Percentiles rank a stretch among this genome's conserved stretches.
These are phyloP conservation scores for Actinidia chinensis DNA, from an alignment of 179 eudicot species.

Conservation along the genomic window DNA sequence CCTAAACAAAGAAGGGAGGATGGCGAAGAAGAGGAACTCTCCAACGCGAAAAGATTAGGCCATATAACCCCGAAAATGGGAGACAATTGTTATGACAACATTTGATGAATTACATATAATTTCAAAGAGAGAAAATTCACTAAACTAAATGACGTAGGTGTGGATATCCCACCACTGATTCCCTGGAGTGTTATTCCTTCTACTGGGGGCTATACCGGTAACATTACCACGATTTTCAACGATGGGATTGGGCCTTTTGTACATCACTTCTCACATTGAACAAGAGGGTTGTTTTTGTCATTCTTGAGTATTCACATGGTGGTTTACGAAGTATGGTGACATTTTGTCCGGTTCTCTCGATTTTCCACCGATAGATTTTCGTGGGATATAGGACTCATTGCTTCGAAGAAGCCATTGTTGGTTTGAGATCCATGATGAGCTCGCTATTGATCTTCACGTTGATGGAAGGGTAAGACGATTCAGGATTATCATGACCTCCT, in stretches of 20 bases:
- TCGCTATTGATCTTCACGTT: conserved; percentile 63
- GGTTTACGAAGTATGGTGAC: conserved; percentile 63
- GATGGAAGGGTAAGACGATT: conserved; percentile 45
- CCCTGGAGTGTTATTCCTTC: conserved; percentile 93
- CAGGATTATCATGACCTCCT: conserved; percentile 56
- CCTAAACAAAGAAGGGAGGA: conserved; percentile 19
- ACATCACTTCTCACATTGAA: conserved; percentile 68
- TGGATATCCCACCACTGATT: conserved; percentile 62
- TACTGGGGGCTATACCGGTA: conserved; percentile 89
- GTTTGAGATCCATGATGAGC: conserved; percentile 80
- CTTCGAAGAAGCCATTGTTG: conserved; percentile 73
- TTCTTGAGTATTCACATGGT: conserved; percentile 89
- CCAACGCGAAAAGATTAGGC: conserved; percentile 65
- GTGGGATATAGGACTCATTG: conserved; percentile 64
- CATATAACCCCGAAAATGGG: conserved; percentile 96
- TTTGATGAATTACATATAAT: conserved; percentile 57
- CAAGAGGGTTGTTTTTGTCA: conserved; percentile 71
- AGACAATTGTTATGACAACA: conserved; percentile 57
- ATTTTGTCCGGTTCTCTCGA: conserved; percentile 65
- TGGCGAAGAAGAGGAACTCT: conserved; percentile 34
- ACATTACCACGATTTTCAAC: conserved; percentile 90
- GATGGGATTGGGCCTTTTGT: conserved; percentile 81
- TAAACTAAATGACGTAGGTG: conserved; percentile 37
- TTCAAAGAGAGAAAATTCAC: conserved; percentile 32
- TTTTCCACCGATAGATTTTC: conserved; percentile 59